Conservation (phyloP, 169 alveolate species). For the Cryptosporidium viatorum region DNA sequence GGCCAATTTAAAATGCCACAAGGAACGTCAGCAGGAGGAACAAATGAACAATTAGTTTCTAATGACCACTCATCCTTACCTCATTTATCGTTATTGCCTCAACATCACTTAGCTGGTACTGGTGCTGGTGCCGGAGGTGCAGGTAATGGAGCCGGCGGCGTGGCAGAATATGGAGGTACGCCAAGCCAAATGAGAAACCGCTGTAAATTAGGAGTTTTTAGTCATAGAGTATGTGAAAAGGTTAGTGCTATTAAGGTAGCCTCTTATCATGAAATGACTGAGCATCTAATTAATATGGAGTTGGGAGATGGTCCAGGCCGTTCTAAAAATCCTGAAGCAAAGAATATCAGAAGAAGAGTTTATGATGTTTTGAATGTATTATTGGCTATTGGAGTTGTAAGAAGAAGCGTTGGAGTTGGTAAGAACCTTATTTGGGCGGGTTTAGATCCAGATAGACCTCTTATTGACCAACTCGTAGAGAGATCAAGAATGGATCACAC, state of each 20-base stretch:
- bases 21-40: slow-evolving; percentile 4
- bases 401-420: slow-evolving; percentile 75
- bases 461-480: slow-evolving; percentile 71
- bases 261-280: slow-evolving; percentile 74
- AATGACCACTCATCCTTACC: slow-evolving; percentile 61
- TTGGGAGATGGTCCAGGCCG: slow-evolving; percentile 75
- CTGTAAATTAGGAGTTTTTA: slow-evolving; percentile 73
- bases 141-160: slow-evolving; percentile 76
- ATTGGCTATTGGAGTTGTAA: slow-evolving; percentile 81
- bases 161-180: slow-evolving; percentile 66
- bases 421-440: slow-evolving; percentile 75
- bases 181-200: slow-evolving; percentile 71
- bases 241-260: slow-evolving; percentile 74
- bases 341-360: slow-evolving; percentile 87
- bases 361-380: slow-evolving; percentile 86
- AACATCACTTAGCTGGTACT: slow-evolving; percentile 60
- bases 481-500: slow-evolving; percentile 75
- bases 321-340: slow-evolving; percentile 80
- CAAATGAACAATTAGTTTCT: slow-evolving; percentile 59
- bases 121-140: slow-evolving; percentile 49
- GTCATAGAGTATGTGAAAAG: slow-evolving; percentile 71
- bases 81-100: slow-evolving; percentile 59
- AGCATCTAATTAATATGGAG: slow-evolving; percentile 70
- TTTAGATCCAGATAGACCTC: slow-evolving; percentile 63
- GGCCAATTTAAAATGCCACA: slow-evolving; percentile 54